phyloP scores from a whole-genome alignment of 768 basidiomycete genomes.

The Auricularia sp. region DNA sequence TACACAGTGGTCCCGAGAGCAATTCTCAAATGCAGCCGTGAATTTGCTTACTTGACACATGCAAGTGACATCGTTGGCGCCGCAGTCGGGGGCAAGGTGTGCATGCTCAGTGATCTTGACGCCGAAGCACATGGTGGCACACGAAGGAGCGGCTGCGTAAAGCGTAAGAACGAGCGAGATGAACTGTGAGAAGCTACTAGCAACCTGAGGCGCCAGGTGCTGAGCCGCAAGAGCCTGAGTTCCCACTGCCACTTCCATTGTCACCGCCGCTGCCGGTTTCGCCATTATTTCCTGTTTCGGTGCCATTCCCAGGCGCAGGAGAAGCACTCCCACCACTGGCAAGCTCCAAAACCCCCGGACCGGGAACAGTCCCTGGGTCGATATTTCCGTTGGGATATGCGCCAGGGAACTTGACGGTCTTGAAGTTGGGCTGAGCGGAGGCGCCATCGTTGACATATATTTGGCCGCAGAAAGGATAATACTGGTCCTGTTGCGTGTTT shows the following conservation, averaged over 20 bases:
- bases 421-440: neutral
- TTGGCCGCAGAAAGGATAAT: neutral
- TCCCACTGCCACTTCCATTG: neutral
- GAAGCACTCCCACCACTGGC: neutral
- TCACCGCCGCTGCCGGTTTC: neutral
- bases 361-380: neutral
- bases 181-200: neutral
- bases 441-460: neutral
- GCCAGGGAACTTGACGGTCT: neutral
- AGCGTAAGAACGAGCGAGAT: neutral
- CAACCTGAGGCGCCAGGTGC: neutral
- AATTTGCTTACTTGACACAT: neutral
- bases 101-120: neutral
- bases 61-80: neutral
- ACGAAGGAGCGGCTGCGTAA: neutral
- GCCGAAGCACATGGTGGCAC: constrained; percentile 1
- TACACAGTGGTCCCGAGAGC: neutral
- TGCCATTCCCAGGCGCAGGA: neutral
- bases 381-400: neutral
- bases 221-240: neutral
- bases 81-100: neutral
- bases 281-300: neutral
- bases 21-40: neutral
- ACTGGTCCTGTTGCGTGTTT: neutral
- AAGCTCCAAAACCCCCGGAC: neutral